These are phyloP conservation scores for Coemansia sp. DNA, from an alignment of 192 early-diverging fungal genomes.

Conservation along the genomic window DNA sequence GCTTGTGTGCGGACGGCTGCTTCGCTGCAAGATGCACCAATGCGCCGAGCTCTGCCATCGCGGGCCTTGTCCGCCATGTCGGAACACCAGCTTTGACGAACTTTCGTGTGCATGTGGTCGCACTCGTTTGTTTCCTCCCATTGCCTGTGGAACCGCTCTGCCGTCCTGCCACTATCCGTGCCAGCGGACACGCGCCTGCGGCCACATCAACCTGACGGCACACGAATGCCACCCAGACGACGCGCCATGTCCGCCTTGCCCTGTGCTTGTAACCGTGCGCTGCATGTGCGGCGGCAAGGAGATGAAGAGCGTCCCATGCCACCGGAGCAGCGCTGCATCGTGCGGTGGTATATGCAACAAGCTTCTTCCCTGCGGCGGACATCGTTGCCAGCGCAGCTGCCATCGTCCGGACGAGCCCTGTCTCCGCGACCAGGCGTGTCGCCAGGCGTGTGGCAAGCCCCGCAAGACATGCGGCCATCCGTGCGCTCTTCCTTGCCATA, in stretches of 20 bases:
- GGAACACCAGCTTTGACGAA: constrained; percentile 77
- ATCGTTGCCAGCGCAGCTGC: constrained; percentile 80
- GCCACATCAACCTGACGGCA: constrained; percentile 66
- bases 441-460: constrained; percentile 71
- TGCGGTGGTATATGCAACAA: constrained; percentile 65
- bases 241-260: constrained; percentile 90
- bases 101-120: constrained; percentile 84
- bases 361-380: constrained; percentile 66
- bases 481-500: constrained; percentile 77
- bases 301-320: constrained; percentile 82
- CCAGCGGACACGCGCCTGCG: constrained; percentile 69
- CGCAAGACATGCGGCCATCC: constrained; percentile 82
- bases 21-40: constrained; percentile 79
- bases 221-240: constrained; percentile 87
- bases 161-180: constrained; percentile 79
- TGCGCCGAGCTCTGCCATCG: constrained; percentile 81
- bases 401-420: constrained; percentile 73
- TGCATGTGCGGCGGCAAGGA: constrained; percentile 80
- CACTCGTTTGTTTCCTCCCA: constrained; percentile 78
- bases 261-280: constrained; percentile 69
- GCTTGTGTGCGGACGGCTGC: constrained; percentile 67
- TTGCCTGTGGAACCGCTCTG: constrained; percentile 77
- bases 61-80: constrained; percentile 75
- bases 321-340: constrained; percentile 61
- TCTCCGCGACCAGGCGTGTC: constrained; percentile 63